Conservation (phyloP, 2,329 filamentous ascomycete species). For the Verticillium zaregamsianum region DNA sequence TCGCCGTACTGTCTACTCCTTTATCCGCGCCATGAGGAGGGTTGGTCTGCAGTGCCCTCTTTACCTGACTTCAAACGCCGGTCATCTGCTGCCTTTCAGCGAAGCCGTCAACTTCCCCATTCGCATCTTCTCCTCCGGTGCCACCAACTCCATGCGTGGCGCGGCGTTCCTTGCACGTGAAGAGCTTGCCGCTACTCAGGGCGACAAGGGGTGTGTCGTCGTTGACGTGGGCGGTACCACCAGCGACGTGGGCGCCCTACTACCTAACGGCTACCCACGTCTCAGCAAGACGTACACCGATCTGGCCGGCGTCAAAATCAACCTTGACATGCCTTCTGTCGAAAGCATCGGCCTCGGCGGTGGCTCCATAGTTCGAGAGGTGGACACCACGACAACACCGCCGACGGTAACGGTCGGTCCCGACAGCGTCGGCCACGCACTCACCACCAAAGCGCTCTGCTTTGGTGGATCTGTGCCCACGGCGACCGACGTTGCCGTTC, state of each 20-base stretch:
- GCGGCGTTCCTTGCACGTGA: constrained; percentile 13
- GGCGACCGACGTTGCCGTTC: constrained; percentile 18
- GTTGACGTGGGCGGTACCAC: constrained; percentile 20
- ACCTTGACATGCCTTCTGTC: constrained; percentile 18
- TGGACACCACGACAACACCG: neutral
- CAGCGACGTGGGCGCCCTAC: constrained; percentile 15
- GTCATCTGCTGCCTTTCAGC: constrained; percentile 19
- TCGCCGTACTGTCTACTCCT: constrained; percentile 38
- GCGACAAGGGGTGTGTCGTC: constrained; percentile 10
- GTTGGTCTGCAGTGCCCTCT: constrained; percentile 32
- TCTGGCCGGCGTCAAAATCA: constrained; percentile 17
- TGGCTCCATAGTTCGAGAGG: constrained; percentile 11
- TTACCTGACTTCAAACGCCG: constrained; percentile 48
- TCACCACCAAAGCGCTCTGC: constrained; percentile 13
- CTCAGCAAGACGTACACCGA: constrained; percentile 17
- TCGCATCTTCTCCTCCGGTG: constrained; percentile 17
- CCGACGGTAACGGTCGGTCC: constrained; percentile 14
- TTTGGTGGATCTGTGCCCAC: constrained; percentile 17
- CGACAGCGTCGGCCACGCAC: constrained; percentile 19
- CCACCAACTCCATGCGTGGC: constrained; percentile 19
- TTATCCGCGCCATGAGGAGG: constrained; percentile 36
- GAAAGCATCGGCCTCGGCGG: constrained; percentile 19
- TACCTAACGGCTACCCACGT: constrained; percentile 17
- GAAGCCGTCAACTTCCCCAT: constrained; percentile 18
- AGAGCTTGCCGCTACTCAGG: neutral